Conservation (phyloP, 495 filamentous ascomycete genomes). For the Oidiodendron maius region DNA sequence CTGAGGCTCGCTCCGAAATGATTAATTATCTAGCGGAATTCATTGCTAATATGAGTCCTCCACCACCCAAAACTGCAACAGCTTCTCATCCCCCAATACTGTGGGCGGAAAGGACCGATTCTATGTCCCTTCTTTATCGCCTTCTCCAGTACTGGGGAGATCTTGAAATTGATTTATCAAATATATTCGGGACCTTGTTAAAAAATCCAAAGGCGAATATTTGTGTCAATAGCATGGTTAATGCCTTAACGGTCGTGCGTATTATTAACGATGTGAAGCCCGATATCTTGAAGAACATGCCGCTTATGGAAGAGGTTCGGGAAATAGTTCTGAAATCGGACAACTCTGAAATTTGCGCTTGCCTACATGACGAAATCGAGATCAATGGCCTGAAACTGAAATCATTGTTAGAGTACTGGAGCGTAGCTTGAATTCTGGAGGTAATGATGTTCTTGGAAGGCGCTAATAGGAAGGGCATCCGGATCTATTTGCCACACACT, state of each 20-base stretch:
- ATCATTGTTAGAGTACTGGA: too few species aligned
- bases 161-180: constrained; percentile 84
- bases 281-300: constrained; percentile 68
- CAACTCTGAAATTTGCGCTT: constrained; percentile 85
- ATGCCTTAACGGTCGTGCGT: constrained; percentile 83
- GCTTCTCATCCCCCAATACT: constrained; percentile 37
- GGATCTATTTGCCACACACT: too few species aligned
- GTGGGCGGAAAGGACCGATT: constrained; percentile 83
- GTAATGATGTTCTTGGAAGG: too few species aligned
- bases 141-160: constrained; percentile 90
- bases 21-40: constrained; percentile 92
- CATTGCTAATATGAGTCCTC: constrained; percentile 81
- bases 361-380: constrained; percentile 66
- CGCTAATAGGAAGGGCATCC: too few species aligned
- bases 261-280: constrained; percentile 80
- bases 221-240: constrained; percentile 80
- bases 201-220: constrained; percentile 78
- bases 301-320: constrained; percentile 75
- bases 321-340: constrained; percentile 87
- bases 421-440: too few species aligned
- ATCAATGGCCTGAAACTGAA: too few species aligned
- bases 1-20: constrained; percentile 62
- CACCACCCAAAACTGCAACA: constrained; percentile 58
- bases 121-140: constrained; percentile 73
- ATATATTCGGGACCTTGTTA: constrained; percentile 70